Conservation (phyloP, 2,329 filamentous ascomycete genomes). For the Pyrenochaeta sp. region DNA sequence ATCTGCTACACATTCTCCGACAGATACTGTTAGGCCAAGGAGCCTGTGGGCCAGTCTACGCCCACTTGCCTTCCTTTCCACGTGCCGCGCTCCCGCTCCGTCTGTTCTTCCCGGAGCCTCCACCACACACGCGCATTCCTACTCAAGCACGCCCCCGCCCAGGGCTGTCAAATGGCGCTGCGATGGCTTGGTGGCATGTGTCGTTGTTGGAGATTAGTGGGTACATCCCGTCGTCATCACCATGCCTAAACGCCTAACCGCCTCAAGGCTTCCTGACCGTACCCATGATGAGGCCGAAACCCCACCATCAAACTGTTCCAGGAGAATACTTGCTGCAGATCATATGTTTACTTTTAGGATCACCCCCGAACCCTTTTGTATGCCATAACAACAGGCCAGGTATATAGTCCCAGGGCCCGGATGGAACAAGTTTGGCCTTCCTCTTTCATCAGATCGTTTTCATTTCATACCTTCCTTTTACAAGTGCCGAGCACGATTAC, state of each 20-base stretch:
- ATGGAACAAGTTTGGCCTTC: slow-evolving; percentile 3
- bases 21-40: slow-evolving; percentile 30
- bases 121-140: slow-evolving; percentile 6
- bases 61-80: slow-evolving; percentile 2
- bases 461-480: slow-evolving; percentile 21
- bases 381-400: slow-evolving; percentile 2
- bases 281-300: slow-evolving; percentile 8
- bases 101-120: not conserved
- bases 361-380: slow-evolving; percentile 8
- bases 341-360: slow-evolving; percentile 17
- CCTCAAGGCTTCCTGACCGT: slow-evolving; percentile 17
- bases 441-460: slow-evolving; percentile 10
- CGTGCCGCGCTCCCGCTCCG: slow-evolving; percentile 15
- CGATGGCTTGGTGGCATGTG: slow-evolving; percentile 9
- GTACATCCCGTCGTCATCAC: slow-evolving; percentile 11
- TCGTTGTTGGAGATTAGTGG: slow-evolving; percentile 25
- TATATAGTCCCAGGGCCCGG: slow-evolving; percentile 16
- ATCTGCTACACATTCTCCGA: slow-evolving; percentile 28
- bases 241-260: slow-evolving; percentile 14
- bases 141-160: slow-evolving; percentile 7
- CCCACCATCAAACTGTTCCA: slow-evolving; percentile 23
- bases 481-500: slow-evolving; percentile 34
- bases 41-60: slow-evolving; percentile 8
- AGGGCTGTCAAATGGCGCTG: slow-evolving; percentile 7
- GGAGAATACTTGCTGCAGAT: slow-evolving; percentile 7